A percentile compares a stretch with the other conserved stretches of the same genome.
These are phyloP conservation scores for Pseudonitzschia pungens DNA, from an alignment of 108 stramenopile genomes.

Conservation along the genomic window DNA sequence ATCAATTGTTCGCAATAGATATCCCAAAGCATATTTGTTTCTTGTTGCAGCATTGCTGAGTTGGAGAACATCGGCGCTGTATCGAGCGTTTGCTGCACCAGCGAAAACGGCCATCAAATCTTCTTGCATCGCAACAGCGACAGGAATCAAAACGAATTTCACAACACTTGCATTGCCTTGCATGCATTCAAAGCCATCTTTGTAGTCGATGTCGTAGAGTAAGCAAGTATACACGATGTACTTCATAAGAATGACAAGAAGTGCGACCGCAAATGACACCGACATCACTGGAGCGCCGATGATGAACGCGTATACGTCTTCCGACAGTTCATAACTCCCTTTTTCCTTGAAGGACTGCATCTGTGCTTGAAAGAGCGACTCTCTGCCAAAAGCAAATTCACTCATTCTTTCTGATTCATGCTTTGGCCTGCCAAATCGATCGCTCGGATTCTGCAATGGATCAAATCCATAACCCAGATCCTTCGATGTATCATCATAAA, in stretches of 20 bases:
- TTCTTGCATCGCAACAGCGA: slow-evolving; percentile 23
- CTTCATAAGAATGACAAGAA: slow-evolving; percentile 8
- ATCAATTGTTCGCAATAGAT: slow-evolving; percentile 14
- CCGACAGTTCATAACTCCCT: slow-evolving; percentile 5
- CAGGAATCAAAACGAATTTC: slow-evolving; percentile 22
- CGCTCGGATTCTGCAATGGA: too few relatives aligned
- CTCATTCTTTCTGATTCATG: too few relatives aligned
- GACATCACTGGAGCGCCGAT: background rate
- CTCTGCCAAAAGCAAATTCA: background rate
- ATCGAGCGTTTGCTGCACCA: slow-evolving; percentile 16
- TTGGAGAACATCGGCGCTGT: background rate
- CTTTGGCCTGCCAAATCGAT: too few relatives aligned
- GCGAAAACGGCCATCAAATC: slow-evolving; percentile 22
- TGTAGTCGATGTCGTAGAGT: background rate
- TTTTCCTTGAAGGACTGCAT: slow-evolving; percentile 6
- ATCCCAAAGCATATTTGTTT: background rate
- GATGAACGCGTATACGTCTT: slow-evolving; percentile 24
- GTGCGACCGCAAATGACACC: slow-evolving; percentile 9
- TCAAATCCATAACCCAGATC: too few relatives aligned
- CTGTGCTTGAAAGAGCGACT: background rate
- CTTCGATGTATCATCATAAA: too few relatives aligned
- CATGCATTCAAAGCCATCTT: background rate
- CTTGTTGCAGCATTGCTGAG: background rate
- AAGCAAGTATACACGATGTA: background rate
- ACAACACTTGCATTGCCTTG: background rate